These are phyloP conservation scores for Scheffersomyces amazonensis DNA, from an alignment of 805 yeast genomes.

Conservation along the genomic window DNA sequence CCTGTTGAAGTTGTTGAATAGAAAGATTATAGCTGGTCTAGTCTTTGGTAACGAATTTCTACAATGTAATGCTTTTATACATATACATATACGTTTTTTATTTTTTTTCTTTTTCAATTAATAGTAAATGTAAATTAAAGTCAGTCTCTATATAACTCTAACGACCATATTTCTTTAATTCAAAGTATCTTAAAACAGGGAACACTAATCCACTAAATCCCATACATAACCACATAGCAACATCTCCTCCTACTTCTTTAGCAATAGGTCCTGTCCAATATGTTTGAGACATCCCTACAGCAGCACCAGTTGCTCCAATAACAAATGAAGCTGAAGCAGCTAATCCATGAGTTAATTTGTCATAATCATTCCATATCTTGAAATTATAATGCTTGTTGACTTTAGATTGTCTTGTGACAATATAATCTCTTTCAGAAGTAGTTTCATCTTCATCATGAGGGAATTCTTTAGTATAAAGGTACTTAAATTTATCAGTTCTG, in stretches of 20 bases:
- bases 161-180: conserved; percentile 48
- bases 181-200: conserved; percentile 64
- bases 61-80: not conserved
- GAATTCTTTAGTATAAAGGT: conserved; percentile 31
- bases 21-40: not conserved
- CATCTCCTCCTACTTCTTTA: conserved; percentile 58
- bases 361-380: conserved; percentile 66
- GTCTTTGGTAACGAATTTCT: not conserved
- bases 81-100: not conserved
- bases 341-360: conserved; percentile 60
- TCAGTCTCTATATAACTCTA: conserved; percentile 2
- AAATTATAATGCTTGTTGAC: conserved; percentile 57
- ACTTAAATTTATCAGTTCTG: conserved; percentile 44
- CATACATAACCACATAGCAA: conserved; percentile 78
- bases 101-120: not conserved
- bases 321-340: conserved; percentile 69
- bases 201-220: conserved; percentile 65
- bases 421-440: conserved; percentile 6
- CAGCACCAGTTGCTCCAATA: conserved; percentile 77
- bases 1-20: conserved; percentile 4
- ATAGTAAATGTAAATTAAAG: too few relatives aligned
- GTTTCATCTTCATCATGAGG: conserved; percentile 10
- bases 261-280: conserved; percentile 83
- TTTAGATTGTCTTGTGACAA: conserved; percentile 41
- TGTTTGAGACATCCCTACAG: conserved; percentile 83